Evolutionary conservation across 768 basidiomycete genomes (phyloP).

Genomic region (Arthromyces matolae): DNA sequence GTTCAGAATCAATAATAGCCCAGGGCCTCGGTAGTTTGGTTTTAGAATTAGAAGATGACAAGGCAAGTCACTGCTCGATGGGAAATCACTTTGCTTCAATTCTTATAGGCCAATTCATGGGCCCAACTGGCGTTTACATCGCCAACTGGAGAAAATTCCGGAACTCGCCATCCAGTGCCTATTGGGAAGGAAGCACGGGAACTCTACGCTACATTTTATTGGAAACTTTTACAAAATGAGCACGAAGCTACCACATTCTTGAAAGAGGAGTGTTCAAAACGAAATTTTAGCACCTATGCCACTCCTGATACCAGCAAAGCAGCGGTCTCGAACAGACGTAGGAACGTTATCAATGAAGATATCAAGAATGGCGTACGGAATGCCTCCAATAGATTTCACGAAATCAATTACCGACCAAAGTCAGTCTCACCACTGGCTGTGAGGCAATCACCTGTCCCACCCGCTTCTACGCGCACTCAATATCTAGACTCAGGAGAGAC

Average conservation of each 20-base stretch:
- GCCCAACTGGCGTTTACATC: slow-evolving; percentile 10
- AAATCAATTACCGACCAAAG: too few relatives aligned
- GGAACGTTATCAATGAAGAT: too few relatives aligned
- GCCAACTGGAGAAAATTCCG: not conserved
- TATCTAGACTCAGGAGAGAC: too few relatives aligned
- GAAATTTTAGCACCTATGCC: too few relatives aligned
- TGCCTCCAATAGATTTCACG: too few relatives aligned
- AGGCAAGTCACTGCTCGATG: not conserved
- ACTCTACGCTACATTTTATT: slow-evolving; percentile 22
- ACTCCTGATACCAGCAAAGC: too few relatives aligned
- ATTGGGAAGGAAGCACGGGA: slow-evolving; percentile 7
- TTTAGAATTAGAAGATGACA: not conserved
- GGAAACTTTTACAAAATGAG: slow-evolving; percentile 14
- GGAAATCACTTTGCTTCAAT: slow-evolving; percentile 2
- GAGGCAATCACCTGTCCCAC: too few relatives aligned
- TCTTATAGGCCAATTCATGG: slow-evolving; percentile 14
- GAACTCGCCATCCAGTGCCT: too few relatives aligned
- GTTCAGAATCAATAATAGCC: not conserved
- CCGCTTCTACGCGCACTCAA: too few relatives aligned
- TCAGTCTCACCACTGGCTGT: too few relatives aligned
- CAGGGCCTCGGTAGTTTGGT: slow-evolving; percentile 5
- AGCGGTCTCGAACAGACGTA: too few relatives aligned
- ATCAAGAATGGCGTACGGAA: too few relatives aligned
- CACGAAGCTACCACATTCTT: slow-evolving; percentile 17
- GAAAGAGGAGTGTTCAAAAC: slow-evolving; percentile 2